phyloP scores from a whole-genome alignment of 2,329 filamentous ascomycete genomes.

The Microcyclospora pomicola region DNA sequence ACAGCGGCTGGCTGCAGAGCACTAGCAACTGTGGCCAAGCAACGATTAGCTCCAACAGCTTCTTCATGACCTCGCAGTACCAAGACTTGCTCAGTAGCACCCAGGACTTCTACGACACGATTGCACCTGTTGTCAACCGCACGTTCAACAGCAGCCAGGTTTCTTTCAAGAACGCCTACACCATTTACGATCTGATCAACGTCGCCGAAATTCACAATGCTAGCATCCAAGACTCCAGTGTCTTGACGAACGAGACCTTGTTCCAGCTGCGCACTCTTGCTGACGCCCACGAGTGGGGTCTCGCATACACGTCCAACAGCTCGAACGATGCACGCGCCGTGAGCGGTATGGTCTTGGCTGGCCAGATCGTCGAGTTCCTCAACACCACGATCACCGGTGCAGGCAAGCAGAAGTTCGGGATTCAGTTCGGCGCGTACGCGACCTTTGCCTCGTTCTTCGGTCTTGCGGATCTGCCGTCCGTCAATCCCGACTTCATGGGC shows the following conservation, averaged over 20 bases:
- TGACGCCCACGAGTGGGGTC: constrained; percentile 65
- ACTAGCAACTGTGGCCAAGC: constrained; percentile 42
- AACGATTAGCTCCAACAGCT: constrained; percentile 44
- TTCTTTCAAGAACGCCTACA: constrained; percentile 50
- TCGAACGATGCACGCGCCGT: constrained; percentile 34
- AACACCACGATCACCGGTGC: constrained; percentile 28
- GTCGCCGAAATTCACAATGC: constrained; percentile 49
- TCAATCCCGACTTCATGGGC: constrained; percentile 52
- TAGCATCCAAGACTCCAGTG: constrained; percentile 41
- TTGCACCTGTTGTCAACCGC: constrained; percentile 39
- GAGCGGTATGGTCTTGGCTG: constrained; percentile 35
- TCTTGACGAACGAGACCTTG: constrained; percentile 48
- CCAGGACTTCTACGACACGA: constrained; percentile 37
- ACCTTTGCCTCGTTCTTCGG: constrained; percentile 50
- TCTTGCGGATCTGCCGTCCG: constrained; percentile 36
- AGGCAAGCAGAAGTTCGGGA: constrained; percentile 29
- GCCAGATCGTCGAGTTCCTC: constrained; percentile 31
- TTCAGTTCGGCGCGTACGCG: constrained; percentile 50
- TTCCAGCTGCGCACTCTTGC: constrained; percentile 58
- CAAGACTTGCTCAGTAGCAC: constrained; percentile 34
- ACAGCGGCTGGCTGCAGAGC: constrained; percentile 45
- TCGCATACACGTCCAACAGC: constrained; percentile 55
- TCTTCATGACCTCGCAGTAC: constrained; percentile 41
- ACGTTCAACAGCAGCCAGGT: constrained; percentile 37
- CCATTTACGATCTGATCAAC: constrained; percentile 52